phyloP scores from a whole-genome alignment of 176 grass and related monocot genomes.

The Oryza coarctata region DNA sequence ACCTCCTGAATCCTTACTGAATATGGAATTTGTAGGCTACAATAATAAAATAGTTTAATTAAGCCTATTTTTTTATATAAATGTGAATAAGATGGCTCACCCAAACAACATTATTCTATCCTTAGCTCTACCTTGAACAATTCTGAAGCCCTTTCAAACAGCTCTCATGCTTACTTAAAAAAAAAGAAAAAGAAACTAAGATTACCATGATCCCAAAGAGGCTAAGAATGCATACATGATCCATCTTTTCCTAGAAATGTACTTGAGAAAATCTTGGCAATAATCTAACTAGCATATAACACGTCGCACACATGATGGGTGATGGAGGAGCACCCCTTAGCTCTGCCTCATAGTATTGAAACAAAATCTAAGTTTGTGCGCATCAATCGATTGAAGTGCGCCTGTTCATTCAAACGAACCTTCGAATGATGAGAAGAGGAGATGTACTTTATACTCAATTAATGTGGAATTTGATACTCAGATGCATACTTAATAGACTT shows the following conservation, averaged over 20 bases:
- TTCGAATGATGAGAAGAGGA: conserved; percentile 41
- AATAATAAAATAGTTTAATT: not conserved
- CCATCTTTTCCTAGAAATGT: not conserved
- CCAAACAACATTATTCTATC: not conserved
- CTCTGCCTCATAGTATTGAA: conserved; percentile 30
- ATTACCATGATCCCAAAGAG: not conserved
- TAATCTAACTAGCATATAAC: not conserved
- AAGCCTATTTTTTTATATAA: not conserved
- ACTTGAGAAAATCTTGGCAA: not conserved
- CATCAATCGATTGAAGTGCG: conserved; percentile 19
- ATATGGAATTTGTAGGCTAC: not conserved
- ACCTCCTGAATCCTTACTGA: not conserved
- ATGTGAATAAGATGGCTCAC: not conserved
- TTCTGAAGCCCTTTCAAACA: not conserved
- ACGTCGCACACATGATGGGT: not conserved
- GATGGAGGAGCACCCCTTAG: not conserved
- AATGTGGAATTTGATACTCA: conserved; percentile 19
- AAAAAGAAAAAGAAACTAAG: not conserved
- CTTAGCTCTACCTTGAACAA: not conserved
- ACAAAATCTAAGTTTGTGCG: conserved; percentile 37
- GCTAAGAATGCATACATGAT: not conserved
- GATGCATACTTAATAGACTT: not conserved
- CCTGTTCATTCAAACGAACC: conserved; percentile 39
- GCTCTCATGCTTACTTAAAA: not conserved
- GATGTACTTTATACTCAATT: conserved; percentile 8